Base-by-base conservation (phyloP, 2,329 filamentous ascomycete species). In the Aureobasidium sp. region DNA sequence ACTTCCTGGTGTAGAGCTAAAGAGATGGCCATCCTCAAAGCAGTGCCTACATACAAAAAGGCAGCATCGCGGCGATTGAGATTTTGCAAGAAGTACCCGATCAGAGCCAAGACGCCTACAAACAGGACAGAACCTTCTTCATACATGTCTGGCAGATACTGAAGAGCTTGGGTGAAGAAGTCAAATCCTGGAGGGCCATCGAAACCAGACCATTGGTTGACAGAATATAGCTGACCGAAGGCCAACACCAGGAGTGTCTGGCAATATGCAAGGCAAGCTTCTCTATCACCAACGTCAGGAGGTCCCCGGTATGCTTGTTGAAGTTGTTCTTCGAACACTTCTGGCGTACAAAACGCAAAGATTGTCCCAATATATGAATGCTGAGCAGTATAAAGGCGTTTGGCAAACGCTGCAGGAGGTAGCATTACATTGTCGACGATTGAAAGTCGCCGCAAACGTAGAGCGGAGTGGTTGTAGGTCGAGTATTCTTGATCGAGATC, bases 361-460 rank as follows among this genome's bases (percentile, higher is more conserved):
- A 84, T 84, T 15, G 81, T 83, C 12, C 82, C 82, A 20, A 84
- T 83, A 61, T 82, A 84, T 37, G 76, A 75, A 68, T 83, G 81
- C 62, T 84, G 82, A 0, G 80, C 78, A 32, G 75, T 74, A 63
- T 80, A 82, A 1, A 81, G 72, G 15, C 79, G 73, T 57, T 78
- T 79, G 0, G 80, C 80, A 64, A 81, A 77, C 36, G 82, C 78
- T 12, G 78, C 73, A 0, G 80, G 80, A 0, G 81, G 81, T 1
- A 83, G 70, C 15, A 76, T 72, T 0, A 67, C 68, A 34, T 70
- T 70, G 36, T 73, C 73, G 66, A 72, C 70, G 61, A 73, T 34
- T 72, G 67, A 57, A 72, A 70, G 37, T 2, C 52, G 52, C 69
- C 71, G 42, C 72, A 68, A 66, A 74, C 72, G 39, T 1, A 64